Conservation (phyloP, 202 grass and related monocot species). For the Brachypodium distachyon region DNA sequence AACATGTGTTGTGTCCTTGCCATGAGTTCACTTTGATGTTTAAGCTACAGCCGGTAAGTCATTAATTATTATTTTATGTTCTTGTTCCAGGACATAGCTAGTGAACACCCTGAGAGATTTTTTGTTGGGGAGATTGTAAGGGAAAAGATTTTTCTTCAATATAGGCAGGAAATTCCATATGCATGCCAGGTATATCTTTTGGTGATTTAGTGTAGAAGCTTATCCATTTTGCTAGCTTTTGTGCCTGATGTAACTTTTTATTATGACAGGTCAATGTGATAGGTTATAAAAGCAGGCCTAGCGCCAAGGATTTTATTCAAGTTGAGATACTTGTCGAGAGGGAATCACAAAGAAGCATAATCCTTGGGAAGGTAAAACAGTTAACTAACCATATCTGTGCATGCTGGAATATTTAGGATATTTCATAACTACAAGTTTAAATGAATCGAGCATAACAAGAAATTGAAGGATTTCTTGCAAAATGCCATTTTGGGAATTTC, state of each 20-base stretch:
- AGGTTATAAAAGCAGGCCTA: slow-evolving; percentile 77
- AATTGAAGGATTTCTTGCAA: neutral
- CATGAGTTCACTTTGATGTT: neutral
- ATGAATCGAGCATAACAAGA: neutral
- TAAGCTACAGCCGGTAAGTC: neutral
- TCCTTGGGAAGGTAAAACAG: slow-evolving; percentile 74
- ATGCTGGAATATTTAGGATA: neutral
- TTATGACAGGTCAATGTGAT: slow-evolving; percentile 63
- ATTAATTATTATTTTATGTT: neutral
- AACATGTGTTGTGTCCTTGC: neutral
- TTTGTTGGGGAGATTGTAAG: slow-evolving; percentile 91
- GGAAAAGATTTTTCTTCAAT: slow-evolving; percentile 90
- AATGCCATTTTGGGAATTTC: neutral
- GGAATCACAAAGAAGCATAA: slow-evolving; percentile 84
- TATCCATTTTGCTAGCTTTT: neutral
- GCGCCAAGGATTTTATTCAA: slow-evolving; percentile 92
- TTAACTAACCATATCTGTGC: neutral
- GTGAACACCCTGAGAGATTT: slow-evolving; percentile 84
- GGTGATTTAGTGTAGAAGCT: neutral
- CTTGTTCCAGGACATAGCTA: slow-evolving; percentile 78
- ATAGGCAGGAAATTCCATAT: slow-evolving; percentile 92
- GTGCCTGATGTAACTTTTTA: neutral
- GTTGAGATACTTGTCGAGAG: slow-evolving; percentile 94
- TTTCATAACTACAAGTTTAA: neutral
- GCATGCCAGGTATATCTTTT: slow-evolving; percentile 59